Evolutionary conservation across 371 early-diverging fungal species (phyloP), one percentile per base, ranked within the genome.

Genomic region (Saksenaea oblongispora): DNA sequence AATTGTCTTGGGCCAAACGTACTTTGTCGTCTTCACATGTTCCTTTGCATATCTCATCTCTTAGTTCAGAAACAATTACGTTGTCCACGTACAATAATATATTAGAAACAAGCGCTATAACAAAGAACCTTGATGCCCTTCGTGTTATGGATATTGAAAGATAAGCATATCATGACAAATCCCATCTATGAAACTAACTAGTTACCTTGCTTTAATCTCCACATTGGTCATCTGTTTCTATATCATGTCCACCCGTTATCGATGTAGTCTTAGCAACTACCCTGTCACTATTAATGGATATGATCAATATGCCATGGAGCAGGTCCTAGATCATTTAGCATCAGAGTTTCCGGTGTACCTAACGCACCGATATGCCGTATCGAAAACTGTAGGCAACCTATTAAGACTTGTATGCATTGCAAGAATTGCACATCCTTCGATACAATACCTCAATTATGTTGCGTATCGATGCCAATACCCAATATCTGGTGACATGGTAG

Each of bases 181-280:
- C 34, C 34, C 31, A 47, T 27, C 5, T 42, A 17, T 28, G 24
- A 28, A 44, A 3, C 28, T 34, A 18, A 51, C 17, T 15, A 26
- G 27, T 47, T 17, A 28, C 22, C 31, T 17, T 34, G n/a, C 42
- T 17, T 15, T 42, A 17, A 44, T 17, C 17, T n/a, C 1, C 11
- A 44, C 18, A 1, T 44, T 1, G 8, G 18, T n/a, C 7, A 64
- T 57, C 8, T 61, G 64, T 24, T 68, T 61, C 22, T 68, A 68
- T 58, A 53, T 63, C 41, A 68, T 61, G 54, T 68, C 68, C 18
- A 28, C 54, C 10, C 34, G 58, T 34, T 64, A 64, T 24, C 3
- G 54, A 31, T 61, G 59, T 34, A 36, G 22, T 37, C 17, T 14
- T 5, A 7, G 17, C 8, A n/a, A 17, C 8, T 68, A 64, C 54